These are phyloP conservation scores for Aspergillus puulaauensis DNA, from an alignment of 2,329 filamentous ascomycete species.

Conservation along the genomic window DNA sequence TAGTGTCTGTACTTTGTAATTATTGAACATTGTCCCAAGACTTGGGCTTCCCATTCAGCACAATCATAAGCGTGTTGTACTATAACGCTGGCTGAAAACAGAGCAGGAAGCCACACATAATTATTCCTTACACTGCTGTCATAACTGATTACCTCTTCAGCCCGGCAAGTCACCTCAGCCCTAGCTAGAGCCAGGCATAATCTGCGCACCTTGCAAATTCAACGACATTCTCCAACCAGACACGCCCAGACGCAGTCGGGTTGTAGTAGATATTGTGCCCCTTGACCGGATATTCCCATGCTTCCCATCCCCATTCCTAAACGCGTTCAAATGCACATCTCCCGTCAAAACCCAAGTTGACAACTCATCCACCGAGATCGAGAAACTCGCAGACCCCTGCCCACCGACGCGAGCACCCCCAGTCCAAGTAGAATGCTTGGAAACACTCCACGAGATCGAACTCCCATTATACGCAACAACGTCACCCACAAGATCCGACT, in stretches of 20 bases:
- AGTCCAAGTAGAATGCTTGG: conserved; percentile 15
- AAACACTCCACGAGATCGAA: conserved; percentile 16
- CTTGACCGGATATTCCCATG: background rate
- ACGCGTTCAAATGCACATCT: background rate
- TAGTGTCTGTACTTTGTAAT: too few relatives aligned
- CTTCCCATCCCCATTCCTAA: background rate
- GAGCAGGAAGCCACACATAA: too few relatives aligned
- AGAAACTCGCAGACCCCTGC: background rate
- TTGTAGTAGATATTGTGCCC: background rate
- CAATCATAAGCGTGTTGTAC: too few relatives aligned
- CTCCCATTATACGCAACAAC: conserved; percentile 34
- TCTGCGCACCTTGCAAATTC: too few relatives aligned
- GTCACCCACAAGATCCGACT: conserved; percentile 28
- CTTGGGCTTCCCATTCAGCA: too few relatives aligned
- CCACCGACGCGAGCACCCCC: conserved; percentile 8
- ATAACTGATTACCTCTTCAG: too few relatives aligned
- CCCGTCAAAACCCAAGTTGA: background rate
- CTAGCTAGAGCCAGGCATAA: too few relatives aligned
- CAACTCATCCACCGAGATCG: background rate
- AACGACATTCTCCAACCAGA: background rate
- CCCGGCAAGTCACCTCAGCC: too few relatives aligned
- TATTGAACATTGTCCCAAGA: too few relatives aligned
- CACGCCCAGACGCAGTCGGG: background rate
- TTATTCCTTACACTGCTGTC: too few relatives aligned
- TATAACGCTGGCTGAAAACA: too few relatives aligned